Conservation (phyloP, 495 filamentous ascomycete genomes). For the Podospora conica region DNA sequence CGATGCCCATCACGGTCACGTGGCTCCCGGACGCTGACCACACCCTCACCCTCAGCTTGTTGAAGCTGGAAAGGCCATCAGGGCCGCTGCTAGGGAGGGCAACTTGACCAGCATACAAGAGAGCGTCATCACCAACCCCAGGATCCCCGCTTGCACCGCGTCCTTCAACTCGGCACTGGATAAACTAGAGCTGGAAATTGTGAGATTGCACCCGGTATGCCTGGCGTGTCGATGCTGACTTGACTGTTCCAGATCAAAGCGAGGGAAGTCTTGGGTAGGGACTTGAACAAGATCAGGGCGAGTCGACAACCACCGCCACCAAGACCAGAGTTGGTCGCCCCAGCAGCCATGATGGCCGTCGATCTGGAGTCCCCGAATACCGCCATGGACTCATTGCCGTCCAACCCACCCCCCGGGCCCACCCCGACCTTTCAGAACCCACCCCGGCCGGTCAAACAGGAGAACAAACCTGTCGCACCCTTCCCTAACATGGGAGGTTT, state of each 20-base stretch:
- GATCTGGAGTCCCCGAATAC: slow-evolving; percentile 17
- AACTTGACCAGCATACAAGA: slow-evolving; percentile 24
- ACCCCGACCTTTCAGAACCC: slow-evolving; percentile 9
- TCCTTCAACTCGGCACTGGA: slow-evolving; percentile 46
- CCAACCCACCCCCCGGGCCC: background rate
- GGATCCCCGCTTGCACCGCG: slow-evolving; percentile 33
- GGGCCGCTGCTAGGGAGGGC: slow-evolving; percentile 34
- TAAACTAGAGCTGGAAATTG: slow-evolving; percentile 47
- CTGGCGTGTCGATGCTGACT: slow-evolving; percentile 1
- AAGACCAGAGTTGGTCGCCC: slow-evolving; percentile 23
- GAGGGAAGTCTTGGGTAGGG: slow-evolving; percentile 39
- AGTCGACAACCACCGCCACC: slow-evolving; percentile 15
- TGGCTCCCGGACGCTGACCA: background rate
- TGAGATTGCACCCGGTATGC: slow-evolving; percentile 23
- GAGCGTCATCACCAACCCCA: slow-evolving; percentile 27
- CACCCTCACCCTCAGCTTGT: slow-evolving; percentile 34
- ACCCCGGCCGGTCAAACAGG: slow-evolving; percentile 19
- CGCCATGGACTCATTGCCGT: background rate
- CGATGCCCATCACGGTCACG: background rate
- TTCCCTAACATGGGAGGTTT: slow-evolving; percentile 43
- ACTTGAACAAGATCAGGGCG: slow-evolving; percentile 36
- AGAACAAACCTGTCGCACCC: slow-evolving; percentile 38
- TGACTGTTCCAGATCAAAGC: slow-evolving; percentile 31
- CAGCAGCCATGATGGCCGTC: slow-evolving; percentile 34
- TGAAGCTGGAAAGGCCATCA: slow-evolving; percentile 46